A percentile compares a stretch with the other conserved stretches of the same genome.
phyloP scores from a whole-genome alignment of 805 yeast species.

The Maudiozyma saulgeensis region DNA sequence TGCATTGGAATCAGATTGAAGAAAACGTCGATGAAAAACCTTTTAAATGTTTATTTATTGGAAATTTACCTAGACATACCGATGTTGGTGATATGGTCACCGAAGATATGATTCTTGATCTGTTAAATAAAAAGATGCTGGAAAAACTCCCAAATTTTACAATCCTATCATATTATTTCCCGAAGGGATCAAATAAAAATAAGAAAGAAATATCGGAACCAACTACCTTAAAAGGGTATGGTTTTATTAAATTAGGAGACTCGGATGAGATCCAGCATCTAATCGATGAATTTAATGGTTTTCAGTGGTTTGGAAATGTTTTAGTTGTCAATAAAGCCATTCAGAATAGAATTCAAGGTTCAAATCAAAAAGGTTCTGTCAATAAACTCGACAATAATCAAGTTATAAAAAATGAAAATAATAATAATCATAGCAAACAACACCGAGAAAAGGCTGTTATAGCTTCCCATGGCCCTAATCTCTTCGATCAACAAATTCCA shows the following conservation, averaged over 20 bases:
- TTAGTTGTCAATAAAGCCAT: constrained; percentile 32
- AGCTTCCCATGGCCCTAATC: background rate
- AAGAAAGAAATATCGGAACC: background rate
- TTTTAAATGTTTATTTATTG: constrained; percentile 46
- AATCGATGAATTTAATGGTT: constrained; percentile 39
- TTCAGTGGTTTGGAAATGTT: constrained; percentile 27
- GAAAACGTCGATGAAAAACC: constrained; percentile 38
- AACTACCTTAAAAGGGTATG: constrained; percentile 34
- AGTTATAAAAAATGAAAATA: background rate
- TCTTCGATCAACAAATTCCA: background rate
- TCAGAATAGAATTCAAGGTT: constrained; percentile 20
- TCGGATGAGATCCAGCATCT: constrained; percentile 43
- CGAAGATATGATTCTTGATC: constrained; percentile 25
- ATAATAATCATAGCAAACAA: background rate
- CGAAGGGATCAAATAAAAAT: constrained; percentile 9
- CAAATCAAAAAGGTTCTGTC: background rate
- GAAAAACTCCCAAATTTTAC: constrained; percentile 29
- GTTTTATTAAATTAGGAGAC: constrained; percentile 41
- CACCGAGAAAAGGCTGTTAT: background rate
- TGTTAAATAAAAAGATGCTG: constrained; percentile 39
- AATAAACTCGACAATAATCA: background rate
- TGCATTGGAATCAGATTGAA: constrained; percentile 28
- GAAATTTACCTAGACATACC: constrained; percentile 36
- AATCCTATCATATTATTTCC: constrained; percentile 25
- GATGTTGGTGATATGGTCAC: constrained; percentile 22